Conservation (phyloP, 768 basidiomycete species). For the Boletus vermiculosoides region DNA sequence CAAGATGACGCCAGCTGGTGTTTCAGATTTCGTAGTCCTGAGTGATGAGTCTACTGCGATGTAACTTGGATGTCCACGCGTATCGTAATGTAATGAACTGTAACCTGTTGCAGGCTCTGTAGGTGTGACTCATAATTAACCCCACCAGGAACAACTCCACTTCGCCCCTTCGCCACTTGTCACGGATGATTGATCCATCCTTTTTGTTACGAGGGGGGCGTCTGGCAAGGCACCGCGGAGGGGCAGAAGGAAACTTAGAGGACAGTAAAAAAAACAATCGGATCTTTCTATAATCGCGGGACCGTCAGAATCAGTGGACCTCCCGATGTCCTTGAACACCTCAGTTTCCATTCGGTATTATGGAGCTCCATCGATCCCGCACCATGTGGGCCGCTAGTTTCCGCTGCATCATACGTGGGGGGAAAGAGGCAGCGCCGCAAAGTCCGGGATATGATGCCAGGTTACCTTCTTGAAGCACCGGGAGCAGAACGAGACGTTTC, state of each 20-base stretch:
- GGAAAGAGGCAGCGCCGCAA: slow-evolving; percentile 18
- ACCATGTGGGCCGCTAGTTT: slow-evolving; percentile 24
- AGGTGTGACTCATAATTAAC: background rate
- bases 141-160: background rate
- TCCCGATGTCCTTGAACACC: background rate
- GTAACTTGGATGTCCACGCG: slow-evolving; percentile 2
- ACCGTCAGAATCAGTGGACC: slow-evolving; percentile 13
- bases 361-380: slow-evolving; percentile 14
- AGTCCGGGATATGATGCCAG: slow-evolving; percentile 26
- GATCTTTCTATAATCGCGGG: slow-evolving; percentile 15
- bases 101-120: background rate
- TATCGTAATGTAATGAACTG: background rate
- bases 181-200: background rate
- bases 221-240: background rate
- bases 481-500: slow-evolving; percentile 11
- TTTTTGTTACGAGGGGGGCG: background rate
- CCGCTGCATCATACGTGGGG: slow-evolving; percentile 13
- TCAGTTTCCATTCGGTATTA: slow-evolving; percentile 1
- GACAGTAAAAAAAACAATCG: background rate
- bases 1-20: slow-evolving; percentile 7
- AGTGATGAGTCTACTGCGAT: background rate
- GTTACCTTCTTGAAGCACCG: slow-evolving; percentile 8
- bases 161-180: slow-evolving; percentile 7
- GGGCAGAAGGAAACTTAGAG: background rate
- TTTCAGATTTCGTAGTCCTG: slow-evolving; percentile 16